phyloP scores from a whole-genome alignment of 129 eudicot species.

The Flaveria brownii region DNA sequence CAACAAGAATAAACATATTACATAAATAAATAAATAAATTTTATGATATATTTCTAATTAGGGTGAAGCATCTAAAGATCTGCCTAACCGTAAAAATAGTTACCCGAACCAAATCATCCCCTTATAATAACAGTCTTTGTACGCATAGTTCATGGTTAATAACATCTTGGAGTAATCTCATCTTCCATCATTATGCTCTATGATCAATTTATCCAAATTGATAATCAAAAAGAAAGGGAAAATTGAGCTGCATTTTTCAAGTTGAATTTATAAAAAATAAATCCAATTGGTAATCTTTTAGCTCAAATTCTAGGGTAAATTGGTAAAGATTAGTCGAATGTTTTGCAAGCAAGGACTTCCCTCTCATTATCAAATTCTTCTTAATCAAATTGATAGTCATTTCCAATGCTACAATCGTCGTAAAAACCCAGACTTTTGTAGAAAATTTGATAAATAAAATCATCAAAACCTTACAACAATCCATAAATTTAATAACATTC shows the following conservation, averaged over 20 bases:
- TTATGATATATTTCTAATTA: neutral
- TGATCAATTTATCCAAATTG: neutral
- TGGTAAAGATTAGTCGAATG: neutral
- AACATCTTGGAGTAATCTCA: neutral
- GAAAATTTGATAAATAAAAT: neutral
- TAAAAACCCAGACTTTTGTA: neutral
- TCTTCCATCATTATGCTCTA: neutral
- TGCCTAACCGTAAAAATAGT: too few species aligned
- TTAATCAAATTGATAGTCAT: neutral
- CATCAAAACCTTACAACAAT: slow-evolving; percentile 14
- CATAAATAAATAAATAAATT: neutral
- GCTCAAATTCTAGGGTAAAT: neutral
- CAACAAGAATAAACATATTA: neutral
- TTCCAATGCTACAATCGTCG: too few species aligned
- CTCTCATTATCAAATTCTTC: neutral
- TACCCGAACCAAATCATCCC: too few species aligned
- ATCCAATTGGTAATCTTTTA: too few species aligned
- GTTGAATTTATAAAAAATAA: too few species aligned
- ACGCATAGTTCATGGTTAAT: neutral
- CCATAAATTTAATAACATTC: slow-evolving; percentile 1
- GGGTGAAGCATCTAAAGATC: neutral
- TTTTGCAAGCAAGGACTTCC: neutral
- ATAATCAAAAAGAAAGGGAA: neutral
- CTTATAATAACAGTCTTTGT: too few species aligned
- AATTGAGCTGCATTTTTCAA: neutral